Evolutionary conservation across 345 rosid species (phyloP).

Genomic region (Dovyalis caffra): DNA sequence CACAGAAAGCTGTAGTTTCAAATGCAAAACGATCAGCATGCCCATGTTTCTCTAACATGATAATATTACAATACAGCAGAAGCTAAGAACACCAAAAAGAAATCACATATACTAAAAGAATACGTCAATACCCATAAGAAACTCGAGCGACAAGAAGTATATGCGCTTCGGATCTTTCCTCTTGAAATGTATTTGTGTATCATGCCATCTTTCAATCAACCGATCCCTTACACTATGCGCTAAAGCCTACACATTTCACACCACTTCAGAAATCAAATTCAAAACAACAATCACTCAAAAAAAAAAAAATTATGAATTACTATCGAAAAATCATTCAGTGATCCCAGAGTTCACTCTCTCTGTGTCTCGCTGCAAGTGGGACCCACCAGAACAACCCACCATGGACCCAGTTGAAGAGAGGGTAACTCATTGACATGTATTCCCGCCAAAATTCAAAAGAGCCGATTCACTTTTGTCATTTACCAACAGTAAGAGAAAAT

Average conservation of each 20-base stretch:
- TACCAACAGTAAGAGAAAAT: too few relatives aligned
- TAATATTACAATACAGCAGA: not conserved
- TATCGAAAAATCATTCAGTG: too few relatives aligned
- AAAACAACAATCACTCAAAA: not conserved
- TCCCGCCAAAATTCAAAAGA: constrained; percentile 33
- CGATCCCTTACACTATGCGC: constrained; percentile 47
- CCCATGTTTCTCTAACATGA: not conserved
- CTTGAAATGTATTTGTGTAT: constrained; percentile 45
- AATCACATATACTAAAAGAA: not conserved
- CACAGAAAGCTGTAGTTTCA: not conserved
- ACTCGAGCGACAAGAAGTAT: constrained; percentile 51
- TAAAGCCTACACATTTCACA: constrained; percentile 33
- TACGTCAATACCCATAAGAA: constrained; percentile 42
- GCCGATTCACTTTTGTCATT: not conserved
- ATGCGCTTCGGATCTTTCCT: constrained; percentile 48
- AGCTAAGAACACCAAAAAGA: not conserved
- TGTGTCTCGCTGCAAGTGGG: too few relatives aligned
- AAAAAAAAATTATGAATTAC: not conserved
- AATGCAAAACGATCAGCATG: too few relatives aligned
- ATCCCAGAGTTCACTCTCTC: too few relatives aligned
- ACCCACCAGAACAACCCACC: too few relatives aligned
- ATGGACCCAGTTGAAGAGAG: too few relatives aligned
- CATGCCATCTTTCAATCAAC: constrained; percentile 52
- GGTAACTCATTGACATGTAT: too few relatives aligned
- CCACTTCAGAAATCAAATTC: not conserved